A percentile compares a stretch with the other conserved stretches of the same genome.
Conservation (phyloP, 768 basidiomycete genomes). For the Auricularia sp. region DNA sequence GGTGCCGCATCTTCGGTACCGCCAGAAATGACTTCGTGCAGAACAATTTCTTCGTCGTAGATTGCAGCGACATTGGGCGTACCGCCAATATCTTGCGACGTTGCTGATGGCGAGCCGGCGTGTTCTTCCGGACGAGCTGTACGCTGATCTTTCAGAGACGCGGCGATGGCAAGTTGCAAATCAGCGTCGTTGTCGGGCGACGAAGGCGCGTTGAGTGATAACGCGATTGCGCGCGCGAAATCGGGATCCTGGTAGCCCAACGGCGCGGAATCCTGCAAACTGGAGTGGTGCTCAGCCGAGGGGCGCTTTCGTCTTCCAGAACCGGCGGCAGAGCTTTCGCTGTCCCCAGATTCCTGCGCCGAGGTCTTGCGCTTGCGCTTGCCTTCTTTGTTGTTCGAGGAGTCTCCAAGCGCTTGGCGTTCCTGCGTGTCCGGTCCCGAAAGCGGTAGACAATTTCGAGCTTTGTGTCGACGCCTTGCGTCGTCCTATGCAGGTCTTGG, state of each 20-base stretch:
- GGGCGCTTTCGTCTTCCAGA: too few relatives aligned
- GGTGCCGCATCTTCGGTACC: too few relatives aligned
- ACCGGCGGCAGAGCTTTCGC: not conserved
- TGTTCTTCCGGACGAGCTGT: too few relatives aligned
- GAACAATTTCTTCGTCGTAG: too few relatives aligned
- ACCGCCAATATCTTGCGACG: too few relatives aligned
- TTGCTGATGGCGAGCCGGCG: too few relatives aligned
- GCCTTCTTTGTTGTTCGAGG: not conserved
- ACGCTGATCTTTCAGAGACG: not conserved
- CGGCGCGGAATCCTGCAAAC: not conserved
- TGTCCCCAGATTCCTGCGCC: not conserved
- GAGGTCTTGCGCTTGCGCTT: not conserved
- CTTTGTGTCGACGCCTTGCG: conserved; percentile 3
- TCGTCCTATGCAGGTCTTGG: conserved; percentile 13
- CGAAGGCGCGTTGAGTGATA: not conserved
- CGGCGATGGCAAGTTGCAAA: not conserved
- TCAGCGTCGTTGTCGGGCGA: not conserved
- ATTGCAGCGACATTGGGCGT: too few relatives aligned
- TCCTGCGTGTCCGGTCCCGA: not conserved
- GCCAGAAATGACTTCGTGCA: too few relatives aligned
- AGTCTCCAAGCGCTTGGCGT: not conserved
- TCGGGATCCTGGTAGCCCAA: not conserved
- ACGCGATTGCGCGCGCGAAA: not conserved
- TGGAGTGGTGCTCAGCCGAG: too few relatives aligned
- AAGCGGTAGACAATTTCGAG: not conserved